phyloP scores from a whole-genome alignment of 441 rosid genomes.

The Metrosideros polymorpha region DNA sequence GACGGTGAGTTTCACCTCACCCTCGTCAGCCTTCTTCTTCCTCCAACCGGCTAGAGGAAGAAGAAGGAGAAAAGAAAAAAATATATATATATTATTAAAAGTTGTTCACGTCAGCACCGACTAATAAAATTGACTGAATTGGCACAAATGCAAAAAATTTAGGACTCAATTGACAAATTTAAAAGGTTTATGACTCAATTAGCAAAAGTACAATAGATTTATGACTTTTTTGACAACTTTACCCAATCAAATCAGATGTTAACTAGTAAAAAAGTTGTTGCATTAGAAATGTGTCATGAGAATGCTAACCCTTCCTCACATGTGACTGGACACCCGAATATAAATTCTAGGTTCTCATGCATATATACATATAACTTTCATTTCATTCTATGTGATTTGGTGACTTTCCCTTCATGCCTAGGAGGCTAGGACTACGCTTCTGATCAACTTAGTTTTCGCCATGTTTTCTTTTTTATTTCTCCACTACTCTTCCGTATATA shows the following conservation, averaged over 20 bases:
- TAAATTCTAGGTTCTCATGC: not conserved
- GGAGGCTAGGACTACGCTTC: not conserved
- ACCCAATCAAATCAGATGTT: not conserved
- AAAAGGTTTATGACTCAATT: no score
- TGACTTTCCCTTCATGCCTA: not conserved
- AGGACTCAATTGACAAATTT: no score
- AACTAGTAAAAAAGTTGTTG: not conserved
- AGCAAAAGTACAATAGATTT: no score
- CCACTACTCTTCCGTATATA: not conserved
- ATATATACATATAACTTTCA: not conserved
- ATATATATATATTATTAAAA: no score
- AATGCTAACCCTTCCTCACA: not conserved
- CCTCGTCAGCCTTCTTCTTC: no score
- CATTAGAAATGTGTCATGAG: not conserved
- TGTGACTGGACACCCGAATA: not conserved
- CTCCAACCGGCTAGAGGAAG: no score
- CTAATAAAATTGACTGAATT: no score
- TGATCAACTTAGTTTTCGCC: not conserved
- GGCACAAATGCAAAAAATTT: no score
- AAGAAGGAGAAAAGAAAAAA: no score
- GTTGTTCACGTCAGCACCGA: no score
- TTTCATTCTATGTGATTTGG: not conserved
- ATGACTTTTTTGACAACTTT: no score
- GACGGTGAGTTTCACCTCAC: no score
- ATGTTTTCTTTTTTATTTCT: not conserved